phyloP scores from a whole-genome alignment of 2,329 filamentous ascomycete genomes.

The Diaporthe citri region DNA sequence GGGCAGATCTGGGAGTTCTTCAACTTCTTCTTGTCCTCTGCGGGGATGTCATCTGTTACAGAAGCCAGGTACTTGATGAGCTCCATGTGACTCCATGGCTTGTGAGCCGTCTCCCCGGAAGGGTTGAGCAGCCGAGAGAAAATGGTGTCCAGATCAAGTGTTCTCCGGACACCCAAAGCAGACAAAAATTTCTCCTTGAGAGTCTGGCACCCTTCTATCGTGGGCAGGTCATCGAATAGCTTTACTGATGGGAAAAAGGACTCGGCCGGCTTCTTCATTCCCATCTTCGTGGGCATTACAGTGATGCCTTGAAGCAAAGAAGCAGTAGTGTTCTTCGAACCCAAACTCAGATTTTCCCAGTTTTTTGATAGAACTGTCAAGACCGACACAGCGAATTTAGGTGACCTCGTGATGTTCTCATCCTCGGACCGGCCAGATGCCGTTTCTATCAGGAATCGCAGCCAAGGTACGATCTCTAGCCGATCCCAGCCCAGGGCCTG shows the following conservation, averaged over 20 bases:
- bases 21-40: conserved; percentile 82
- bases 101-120: conserved; percentile 64
- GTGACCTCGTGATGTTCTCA: conserved; percentile 77
- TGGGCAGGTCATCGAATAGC: conserved; percentile 92
- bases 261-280: conserved; percentile 87
- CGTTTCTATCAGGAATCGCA: conserved; percentile 82
- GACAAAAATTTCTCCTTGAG: conserved; percentile 92
- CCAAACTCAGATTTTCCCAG: conserved; percentile 83
- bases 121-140: conserved; percentile 85
- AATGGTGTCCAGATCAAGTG: conserved; percentile 92
- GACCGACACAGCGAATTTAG: conserved; percentile 82
- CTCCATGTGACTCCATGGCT: conserved; percentile 92
- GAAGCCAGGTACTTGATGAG: conserved; percentile 94
- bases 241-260: conserved; percentile 95
- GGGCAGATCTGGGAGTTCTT: conserved; percentile 85
- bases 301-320: conserved; percentile 75
- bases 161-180: conserved; percentile 91
- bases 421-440: conserved; percentile 69
- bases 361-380: conserved; percentile 86
- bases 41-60: conserved; percentile 88
- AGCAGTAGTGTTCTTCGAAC: conserved; percentile 74
- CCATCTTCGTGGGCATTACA: conserved; percentile 89
- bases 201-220: conserved; percentile 79
- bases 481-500: conserved; percentile 88
- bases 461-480: conserved; percentile 87